Percentiles rank a stretch among this genome's conserved stretches.
Evolutionary conservation across 495 filamentous ascomycete species (phyloP).

Genomic region (Lentithecium fluviatile): DNA sequence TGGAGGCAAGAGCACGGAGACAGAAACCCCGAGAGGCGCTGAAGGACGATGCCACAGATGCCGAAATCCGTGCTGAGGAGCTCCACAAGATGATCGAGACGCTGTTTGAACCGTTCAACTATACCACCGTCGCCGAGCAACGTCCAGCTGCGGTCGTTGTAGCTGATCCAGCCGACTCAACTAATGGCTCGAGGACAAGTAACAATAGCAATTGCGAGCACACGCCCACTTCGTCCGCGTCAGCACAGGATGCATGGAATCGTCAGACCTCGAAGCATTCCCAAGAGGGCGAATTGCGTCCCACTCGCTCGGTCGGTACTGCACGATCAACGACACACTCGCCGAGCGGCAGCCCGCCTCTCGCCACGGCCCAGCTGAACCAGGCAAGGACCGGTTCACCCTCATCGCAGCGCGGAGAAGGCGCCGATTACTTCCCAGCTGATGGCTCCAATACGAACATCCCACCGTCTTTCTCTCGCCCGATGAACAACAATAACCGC

Average conservation of each 20-base stretch:
- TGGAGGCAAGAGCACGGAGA: conserved; percentile 86
- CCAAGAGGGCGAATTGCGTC: conserved; percentile 31
- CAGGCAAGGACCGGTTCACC: conserved; percentile 21
- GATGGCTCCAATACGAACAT: conserved; percentile 39
- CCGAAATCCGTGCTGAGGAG: conserved; percentile 92
- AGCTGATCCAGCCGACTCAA: conserved; percentile 46
- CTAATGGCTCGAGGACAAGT: conserved; percentile 35
- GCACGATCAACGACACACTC: conserved; percentile 42
- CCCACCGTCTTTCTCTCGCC: conserved; percentile 32
- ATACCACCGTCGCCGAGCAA: conserved; percentile 65
- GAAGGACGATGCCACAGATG: conserved; percentile 90
- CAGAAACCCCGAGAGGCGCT: conserved; percentile 91
- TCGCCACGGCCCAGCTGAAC: conserved; percentile 23
- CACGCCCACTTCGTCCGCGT: conserved; percentile 31
- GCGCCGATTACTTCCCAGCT: conserved; percentile 45
- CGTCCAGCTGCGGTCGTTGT: conserved; percentile 22
- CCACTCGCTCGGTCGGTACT: conserved; percentile 32
- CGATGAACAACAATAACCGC: conserved; percentile 43
- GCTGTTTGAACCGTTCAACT: conserved; percentile 94
- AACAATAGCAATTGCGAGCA: conserved; percentile 36
- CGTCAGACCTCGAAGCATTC: conserved; percentile 28
- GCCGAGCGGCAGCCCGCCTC: conserved; percentile 42
- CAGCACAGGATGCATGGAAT: conserved; percentile 18
- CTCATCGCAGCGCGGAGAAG: conserved; percentile 32
- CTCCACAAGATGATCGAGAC: conserved; percentile 92